Percentiles rank a stretch among this genome's conserved stretches.
phyloP scores from a whole-genome alignment of 2,329 filamentous ascomycete genomes.

The Ilyonectria robusta region DNA sequence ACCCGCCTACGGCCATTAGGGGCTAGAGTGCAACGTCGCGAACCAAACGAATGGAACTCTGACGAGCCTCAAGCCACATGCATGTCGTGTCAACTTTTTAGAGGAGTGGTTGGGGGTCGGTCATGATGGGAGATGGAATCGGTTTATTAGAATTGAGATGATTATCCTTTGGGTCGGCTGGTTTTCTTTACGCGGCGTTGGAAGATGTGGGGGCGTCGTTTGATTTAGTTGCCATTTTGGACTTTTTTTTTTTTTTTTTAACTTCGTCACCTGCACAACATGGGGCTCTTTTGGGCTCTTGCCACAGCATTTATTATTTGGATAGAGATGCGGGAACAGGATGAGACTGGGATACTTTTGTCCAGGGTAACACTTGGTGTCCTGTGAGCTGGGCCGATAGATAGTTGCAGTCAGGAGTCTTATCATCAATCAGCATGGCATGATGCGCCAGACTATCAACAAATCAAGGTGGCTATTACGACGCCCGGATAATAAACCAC shows the following conservation, averaged over 20 bases:
- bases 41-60: conserved; percentile 3
- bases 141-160: conserved; percentile 23
- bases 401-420: not conserved
- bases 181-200: conserved; percentile 32
- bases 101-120: conserved; percentile 8
- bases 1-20: conserved; percentile 6
- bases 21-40: conserved; percentile 6
- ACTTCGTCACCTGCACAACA: not conserved
- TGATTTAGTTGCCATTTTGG: conserved; percentile 24
- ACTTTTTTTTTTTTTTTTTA: not conserved
- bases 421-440: not conserved
- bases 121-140: conserved; percentile 14
- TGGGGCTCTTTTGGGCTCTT: conserved; percentile 3
- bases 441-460: not conserved
- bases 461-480: not conserved
- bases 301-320: conserved; percentile 3
- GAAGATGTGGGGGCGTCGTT: conserved; percentile 32
- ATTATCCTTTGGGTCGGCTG: conserved; percentile 18
- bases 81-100: conserved; percentile 11
- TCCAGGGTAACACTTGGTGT: not conserved
- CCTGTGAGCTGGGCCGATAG: not conserved
- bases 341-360: not conserved
- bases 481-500: not conserved
- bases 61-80: not conserved
- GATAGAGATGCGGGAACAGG: conserved; percentile 4